Percentiles rank a stretch among this genome's conserved stretches.
Conservation (phyloP, 345 rosid species). For the Iberis pinnata region DNA sequence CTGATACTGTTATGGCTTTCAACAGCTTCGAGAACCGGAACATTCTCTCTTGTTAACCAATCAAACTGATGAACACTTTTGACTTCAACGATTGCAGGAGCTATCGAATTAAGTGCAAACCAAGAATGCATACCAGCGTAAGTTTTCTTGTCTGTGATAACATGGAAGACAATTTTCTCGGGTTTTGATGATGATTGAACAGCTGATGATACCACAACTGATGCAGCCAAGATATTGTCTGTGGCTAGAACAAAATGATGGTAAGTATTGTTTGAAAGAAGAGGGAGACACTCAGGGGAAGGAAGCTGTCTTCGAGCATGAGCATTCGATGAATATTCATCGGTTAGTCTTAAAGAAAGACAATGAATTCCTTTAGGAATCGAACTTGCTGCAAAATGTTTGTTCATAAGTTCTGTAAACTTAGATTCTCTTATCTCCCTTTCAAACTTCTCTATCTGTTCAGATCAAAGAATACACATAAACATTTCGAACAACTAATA, state of each 20-base stretch:
- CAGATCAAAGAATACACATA: constrained; percentile 11
- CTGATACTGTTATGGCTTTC: constrained; percentile 74
- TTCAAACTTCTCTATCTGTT: constrained; percentile 89
- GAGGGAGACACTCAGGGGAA: constrained; percentile 90
- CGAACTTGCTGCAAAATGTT: constrained; percentile 98
- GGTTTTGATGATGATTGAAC: constrained; percentile 76
- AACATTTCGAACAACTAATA: not conserved
- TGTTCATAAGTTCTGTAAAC: constrained; percentile 92
- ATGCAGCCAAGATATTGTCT: constrained; percentile 96
- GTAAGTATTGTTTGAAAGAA: constrained; percentile 85
- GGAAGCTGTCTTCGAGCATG: constrained; percentile 96
- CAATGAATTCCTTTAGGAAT: constrained; percentile 96
- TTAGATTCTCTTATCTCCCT: constrained; percentile 84
- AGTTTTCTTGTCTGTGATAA: constrained; percentile 98
- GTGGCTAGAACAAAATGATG: constrained; percentile 87
- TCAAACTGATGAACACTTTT: constrained; percentile 98
- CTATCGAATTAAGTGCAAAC: constrained; percentile 82
- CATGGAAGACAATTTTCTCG: constrained; percentile 87
- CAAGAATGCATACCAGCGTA: constrained; percentile 99
- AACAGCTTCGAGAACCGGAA: constrained; percentile 96
- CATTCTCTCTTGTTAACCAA: constrained; percentile 97
- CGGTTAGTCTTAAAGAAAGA: constrained; percentile 88
- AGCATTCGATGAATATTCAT: constrained; percentile 98
- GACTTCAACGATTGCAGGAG: constrained; percentile 92
- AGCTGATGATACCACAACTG: constrained; percentile 90